Base-by-base conservation (phyloP, 2,329 filamentous ascomycete genomes). In the Colletotrichum gigasporum region DNA sequence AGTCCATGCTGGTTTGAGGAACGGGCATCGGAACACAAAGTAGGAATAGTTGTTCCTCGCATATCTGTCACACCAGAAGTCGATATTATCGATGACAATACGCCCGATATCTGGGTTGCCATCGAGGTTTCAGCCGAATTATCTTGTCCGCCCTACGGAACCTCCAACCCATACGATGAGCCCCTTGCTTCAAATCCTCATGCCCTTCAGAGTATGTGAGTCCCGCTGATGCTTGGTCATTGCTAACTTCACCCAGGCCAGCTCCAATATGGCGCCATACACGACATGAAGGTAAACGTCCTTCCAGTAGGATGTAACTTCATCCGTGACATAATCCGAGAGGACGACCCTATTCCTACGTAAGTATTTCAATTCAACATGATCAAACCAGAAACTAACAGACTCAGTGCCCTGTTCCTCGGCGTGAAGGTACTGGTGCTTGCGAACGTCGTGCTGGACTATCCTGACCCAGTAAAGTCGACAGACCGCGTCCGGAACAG, bases 371-470 rank as follows among this genome's bases (percentile, higher is more conserved):
- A 11, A 14, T 9, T 28, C 18, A 9, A 14, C 9, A 35, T 16
- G n/a, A 22, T 26, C 9, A n/a, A 24, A 8, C 14, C 16, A 10
- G 11, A 16, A n/a, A n/a, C 45, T 65, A 34, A 65, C 45, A 9
- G 14, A 8, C 11, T 51, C 53, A 85, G 82, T 14, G 79, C 72
- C 6, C 73, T 86, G 37, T 73, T 71, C 30, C 73, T 78, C 0
- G 81, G 80, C 10, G 82, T 82, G 16, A 81, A 75, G 11, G 68
- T 83, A 9, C 75, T 88, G 2, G 69, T 86, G 26, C 71, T 88
- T n/a, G 83, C 78, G 11, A 80, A 84, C 44, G 68, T 86, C 4
- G 72, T 73, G 5, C 72, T 85, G 10, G 54, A 20, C 42, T 47
- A 37, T 37, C 42, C 39, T 30, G n/a, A 10, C 28, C 12, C 58